Evolutionary conservation across 208 protist species (phyloP).

Genomic region (Angomonas ambiguus): DNA sequence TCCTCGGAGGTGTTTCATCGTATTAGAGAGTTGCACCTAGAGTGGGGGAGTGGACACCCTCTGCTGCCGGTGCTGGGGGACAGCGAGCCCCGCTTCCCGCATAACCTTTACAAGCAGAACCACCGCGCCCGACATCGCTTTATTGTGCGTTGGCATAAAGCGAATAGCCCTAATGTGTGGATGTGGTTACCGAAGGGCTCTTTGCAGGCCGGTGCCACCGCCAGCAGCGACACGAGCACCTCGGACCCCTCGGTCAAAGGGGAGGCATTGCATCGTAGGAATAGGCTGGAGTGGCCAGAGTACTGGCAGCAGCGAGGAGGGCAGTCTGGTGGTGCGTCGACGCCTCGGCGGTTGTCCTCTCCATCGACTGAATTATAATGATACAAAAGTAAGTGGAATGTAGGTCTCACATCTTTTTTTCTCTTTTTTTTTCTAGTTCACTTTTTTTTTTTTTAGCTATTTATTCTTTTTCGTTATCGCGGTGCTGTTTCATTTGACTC

Average conservation of each 20-base stretch:
- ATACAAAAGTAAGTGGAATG: background rate
- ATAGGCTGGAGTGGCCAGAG: constrained; percentile 70
- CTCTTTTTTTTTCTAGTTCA: background rate
- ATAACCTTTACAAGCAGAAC: constrained; percentile 89
- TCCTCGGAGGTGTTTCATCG: constrained; percentile 61
- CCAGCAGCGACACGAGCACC: background rate
- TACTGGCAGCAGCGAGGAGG: constrained; percentile 72
- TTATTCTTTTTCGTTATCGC: background rate
- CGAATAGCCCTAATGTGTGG: constrained; percentile 83
- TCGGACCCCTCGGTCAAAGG: background rate
- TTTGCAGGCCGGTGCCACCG: background rate
- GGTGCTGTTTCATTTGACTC: too few relatives aligned
- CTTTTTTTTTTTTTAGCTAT: background rate
- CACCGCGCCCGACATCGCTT: constrained; percentile 80
- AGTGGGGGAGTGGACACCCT: constrained; percentile 82
- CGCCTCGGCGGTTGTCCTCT: too few relatives aligned
- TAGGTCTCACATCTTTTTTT: background rate
- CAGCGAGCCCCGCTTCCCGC: constrained; percentile 85
- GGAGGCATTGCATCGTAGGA: constrained; percentile 57
- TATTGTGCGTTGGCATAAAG: constrained; percentile 88
- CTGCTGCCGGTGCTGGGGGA: constrained; percentile 88
- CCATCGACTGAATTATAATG: background rate
- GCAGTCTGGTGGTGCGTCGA: too few relatives aligned
- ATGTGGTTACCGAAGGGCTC: constrained; percentile 76
- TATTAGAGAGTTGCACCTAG: constrained; percentile 74